Conservation (phyloP, 2,329 filamentous ascomycete species). For the Purpureocillium takamizusanense region DNA sequence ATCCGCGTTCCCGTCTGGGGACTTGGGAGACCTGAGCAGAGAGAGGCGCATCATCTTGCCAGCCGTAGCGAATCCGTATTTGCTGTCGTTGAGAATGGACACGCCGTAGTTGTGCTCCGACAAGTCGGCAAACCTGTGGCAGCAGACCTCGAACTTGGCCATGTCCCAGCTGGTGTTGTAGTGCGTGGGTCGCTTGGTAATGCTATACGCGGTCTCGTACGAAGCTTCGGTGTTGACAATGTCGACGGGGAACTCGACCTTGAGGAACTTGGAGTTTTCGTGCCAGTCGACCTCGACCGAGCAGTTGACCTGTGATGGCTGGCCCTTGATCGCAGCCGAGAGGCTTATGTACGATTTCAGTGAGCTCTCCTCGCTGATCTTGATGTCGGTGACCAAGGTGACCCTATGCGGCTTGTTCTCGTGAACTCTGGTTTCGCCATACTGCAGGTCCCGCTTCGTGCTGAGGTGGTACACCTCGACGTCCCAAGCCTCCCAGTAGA, state of each 20-base stretch:
- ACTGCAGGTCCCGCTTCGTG: conserved; percentile 67
- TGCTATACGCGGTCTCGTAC: conserved; percentile 91
- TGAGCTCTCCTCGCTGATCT: conserved; percentile 80
- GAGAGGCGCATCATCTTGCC: conserved; percentile 86
- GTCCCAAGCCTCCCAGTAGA: conserved; percentile 98
- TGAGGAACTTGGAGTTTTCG: conserved; percentile 95
- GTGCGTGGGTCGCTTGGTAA: conserved; percentile 83
- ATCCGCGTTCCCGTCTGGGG: conserved; percentile 86
- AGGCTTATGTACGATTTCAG: conserved; percentile 81
- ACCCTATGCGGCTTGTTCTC: conserved; percentile 68
- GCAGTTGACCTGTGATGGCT: conserved; percentile 61
- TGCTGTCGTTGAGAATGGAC: conserved; percentile 87
- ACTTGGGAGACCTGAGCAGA: conserved; percentile 79
- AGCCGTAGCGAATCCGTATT: conserved; percentile 88
- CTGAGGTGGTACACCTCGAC: conserved; percentile 94
- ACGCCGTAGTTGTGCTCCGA: conserved; percentile 85
- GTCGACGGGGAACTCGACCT: conserved; percentile 95
- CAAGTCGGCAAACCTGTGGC: conserved; percentile 87
- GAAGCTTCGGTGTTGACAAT: conserved; percentile 84
- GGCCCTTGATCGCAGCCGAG: conserved; percentile 53
- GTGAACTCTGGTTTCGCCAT: conserved; percentile 59
- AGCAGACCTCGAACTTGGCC: conserved; percentile 96
- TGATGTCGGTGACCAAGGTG: conserved; percentile 73
- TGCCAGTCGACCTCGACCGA: conserved; percentile 90
- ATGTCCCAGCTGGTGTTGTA: conserved; percentile 98